Conservation (phyloP, 2,329 filamentous ascomycete species). For the Allantophomopsis lycopodina region DNA sequence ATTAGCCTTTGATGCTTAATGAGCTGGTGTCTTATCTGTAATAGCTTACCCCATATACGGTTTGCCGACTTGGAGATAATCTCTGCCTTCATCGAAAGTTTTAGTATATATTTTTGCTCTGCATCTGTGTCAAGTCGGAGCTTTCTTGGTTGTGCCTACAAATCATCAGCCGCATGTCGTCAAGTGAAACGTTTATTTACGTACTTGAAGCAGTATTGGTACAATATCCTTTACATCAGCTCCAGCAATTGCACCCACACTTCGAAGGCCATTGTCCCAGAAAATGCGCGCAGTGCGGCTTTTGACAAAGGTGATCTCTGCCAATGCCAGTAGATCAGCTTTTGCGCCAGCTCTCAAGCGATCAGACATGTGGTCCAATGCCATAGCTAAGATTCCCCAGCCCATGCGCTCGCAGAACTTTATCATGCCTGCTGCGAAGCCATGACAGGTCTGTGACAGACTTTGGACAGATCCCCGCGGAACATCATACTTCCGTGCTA, state of each 20-base stretch:
- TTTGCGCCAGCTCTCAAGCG: slow-evolving; percentile 56
- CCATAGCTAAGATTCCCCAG: slow-evolving; percentile 58
- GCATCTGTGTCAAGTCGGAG: slow-evolving; percentile 39
- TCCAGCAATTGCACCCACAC: slow-evolving; percentile 52
- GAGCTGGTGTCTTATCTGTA: no score
- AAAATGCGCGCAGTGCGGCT: slow-evolving; percentile 62
- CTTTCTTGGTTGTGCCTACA: slow-evolving; percentile 53
- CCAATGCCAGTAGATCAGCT: slow-evolving; percentile 55
- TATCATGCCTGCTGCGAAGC: slow-evolving; percentile 67
- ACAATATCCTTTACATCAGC: slow-evolving; percentile 54
- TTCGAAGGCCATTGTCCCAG: slow-evolving; percentile 64
- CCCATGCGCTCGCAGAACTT: slow-evolving; percentile 69
- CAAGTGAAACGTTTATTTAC: slow-evolving; percentile 4
- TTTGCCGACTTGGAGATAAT: slow-evolving; percentile 57
- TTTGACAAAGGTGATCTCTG: slow-evolving; percentile 63
- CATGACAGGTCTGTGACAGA: slow-evolving; percentile 61
- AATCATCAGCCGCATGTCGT: no score
- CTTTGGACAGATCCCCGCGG: slow-evolving; percentile 60
- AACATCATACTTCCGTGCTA: slow-evolving; percentile 57
- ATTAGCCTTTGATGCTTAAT: no score
- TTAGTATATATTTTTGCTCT: slow-evolving; percentile 46
- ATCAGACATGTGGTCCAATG: slow-evolving; percentile 64
- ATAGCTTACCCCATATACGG: slow-evolving; percentile 40
- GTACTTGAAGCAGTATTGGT: slow-evolving; percentile 57
- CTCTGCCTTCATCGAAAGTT: slow-evolving; percentile 51